These are phyloP conservation scores for Cyathus striatus DNA, from an alignment of 768 basidiomycete species.

Conservation along the genomic window DNA sequence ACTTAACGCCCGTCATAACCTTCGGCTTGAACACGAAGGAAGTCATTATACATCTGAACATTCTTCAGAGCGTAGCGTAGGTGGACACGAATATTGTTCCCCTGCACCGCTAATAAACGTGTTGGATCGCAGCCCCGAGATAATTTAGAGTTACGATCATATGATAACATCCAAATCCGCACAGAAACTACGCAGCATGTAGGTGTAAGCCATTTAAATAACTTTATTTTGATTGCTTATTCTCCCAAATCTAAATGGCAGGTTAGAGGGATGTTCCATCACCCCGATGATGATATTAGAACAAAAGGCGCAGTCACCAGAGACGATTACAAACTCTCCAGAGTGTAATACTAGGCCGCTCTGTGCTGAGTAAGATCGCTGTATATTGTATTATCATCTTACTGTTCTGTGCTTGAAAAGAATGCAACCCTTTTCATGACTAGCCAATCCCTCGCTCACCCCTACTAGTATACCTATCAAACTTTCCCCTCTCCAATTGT, in stretches of 20 bases:
- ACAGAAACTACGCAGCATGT: constrained; percentile 18
- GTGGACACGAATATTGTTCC: neutral
- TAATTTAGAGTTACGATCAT: constrained; percentile 13
- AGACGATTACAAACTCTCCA: too few relatives aligned
- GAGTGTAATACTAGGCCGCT: too few relatives aligned
- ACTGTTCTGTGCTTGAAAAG: too few relatives aligned
- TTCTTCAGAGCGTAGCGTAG: constrained; percentile 3
- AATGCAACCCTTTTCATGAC: too few relatives aligned
- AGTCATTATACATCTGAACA: constrained; percentile 7
- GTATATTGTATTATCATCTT: too few relatives aligned
- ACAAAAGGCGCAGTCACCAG: too few relatives aligned
- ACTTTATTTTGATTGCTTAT: too few relatives aligned
- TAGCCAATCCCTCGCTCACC: too few relatives aligned
- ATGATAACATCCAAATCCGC: constrained; percentile 12
- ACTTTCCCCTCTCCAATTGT: too few relatives aligned
- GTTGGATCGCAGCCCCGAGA: constrained; percentile 3
- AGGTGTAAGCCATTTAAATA: constrained; percentile 15
- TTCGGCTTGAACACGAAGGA: constrained; percentile 11
- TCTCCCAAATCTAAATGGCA: too few relatives aligned
- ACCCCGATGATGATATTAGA: neutral
- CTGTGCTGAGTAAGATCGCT: too few relatives aligned
- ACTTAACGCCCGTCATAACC: constrained; percentile 20
- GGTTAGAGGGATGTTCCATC: neutral
- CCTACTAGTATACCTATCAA: too few relatives aligned
- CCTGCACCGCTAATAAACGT: neutral